Evolutionary conservation across 108 stramenopile genomes (phyloP), one percentile per base, ranked within the genome.

Genomic region (Parietichytrium sp.): DNA sequence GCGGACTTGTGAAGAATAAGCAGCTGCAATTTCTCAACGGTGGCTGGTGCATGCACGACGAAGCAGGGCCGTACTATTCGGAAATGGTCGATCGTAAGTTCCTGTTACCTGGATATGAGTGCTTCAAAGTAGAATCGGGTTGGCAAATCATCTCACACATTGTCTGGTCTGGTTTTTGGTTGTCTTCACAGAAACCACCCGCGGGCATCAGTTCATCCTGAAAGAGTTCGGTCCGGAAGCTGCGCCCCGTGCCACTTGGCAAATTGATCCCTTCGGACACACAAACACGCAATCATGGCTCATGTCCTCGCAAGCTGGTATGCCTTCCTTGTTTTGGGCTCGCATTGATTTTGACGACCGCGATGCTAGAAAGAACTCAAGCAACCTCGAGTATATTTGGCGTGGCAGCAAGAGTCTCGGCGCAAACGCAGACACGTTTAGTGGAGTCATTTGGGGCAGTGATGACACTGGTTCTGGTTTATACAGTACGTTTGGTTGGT

Each of bases 41-140:
- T 29, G 96, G 95, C 49, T 98, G 96, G 96, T 94, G 92, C 83
- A 98, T 98, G 98, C 98, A 97, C 84, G 98, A 98, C 81, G 98
- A 98, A 48, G 89, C 96, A 1, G 83, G 92, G 0, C 91, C 96
- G 18, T 95, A 95, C 84, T 96, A 83, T 84, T 91, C 94, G 52
- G 96, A 93, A 8, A 97, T 97, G 96, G 92, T 98, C 61, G 98
- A 98, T 88, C 95, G n/a, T n/a, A n/a, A n/a, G n/a, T n/a, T n/a
- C n/a, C n/a, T n/a, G n/a, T n/a, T n/a, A n/a, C n/a, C n/a, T n/a
- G n/a, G n/a, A n/a, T n/a, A n/a, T n/a, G n/a, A n/a, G n/a, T n/a
- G n/a, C n/a, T n/a, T n/a, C n/a, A n/a, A n/a, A n/a, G n/a, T n/a
- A n/a, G n/a, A n/a, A n/a, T n/a, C n/a, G n/a, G n/a, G n/a, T n/a